Evolutionary conservation across 371 early-diverging fungal species (phyloP), one percentile per base, ranked within the genome.

Genomic region (Blakeslea trispora): DNA sequence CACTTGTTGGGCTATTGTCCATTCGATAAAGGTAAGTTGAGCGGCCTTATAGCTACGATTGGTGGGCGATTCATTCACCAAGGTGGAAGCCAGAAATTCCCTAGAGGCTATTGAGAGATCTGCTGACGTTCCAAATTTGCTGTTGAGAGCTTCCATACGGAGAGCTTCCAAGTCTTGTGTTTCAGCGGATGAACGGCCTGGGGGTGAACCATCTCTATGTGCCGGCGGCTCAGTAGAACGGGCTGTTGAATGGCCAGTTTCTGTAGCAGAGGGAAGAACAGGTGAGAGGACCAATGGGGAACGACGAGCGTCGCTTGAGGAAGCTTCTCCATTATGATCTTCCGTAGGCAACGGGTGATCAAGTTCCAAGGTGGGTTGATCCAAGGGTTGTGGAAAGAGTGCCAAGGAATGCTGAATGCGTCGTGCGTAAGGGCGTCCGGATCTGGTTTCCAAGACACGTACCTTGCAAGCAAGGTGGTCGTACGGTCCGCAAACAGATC

Each of bases 401-500:
- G 13, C 53, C 52, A 59, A 0, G 24, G 43, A 1, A 53, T 46
- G n/a, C 42, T 19, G 6, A 59, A 32, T 2, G 53, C 50, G 15
- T 53, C 55, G 24, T 41, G 31, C 4, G 18, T 15, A 19, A 57
- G 5, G 14, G 53, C 57, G 8, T 39, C 39, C 19, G 60, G 53
- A 23, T 64, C 56, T 13, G 35, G 53, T 8, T 32, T 42, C 59
- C 67, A 61, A 4, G 59, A 50, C 19, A 66, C 59, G 35, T 58
- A 66, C 35, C 18, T 41, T 28, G 49, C 53, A 50, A 5, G 46
- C 37, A 37, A 14, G 9, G 9, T 37, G 37, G 37, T 37, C 37
- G 7, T 59, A 11, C 69, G 34, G 44, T 61, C 69, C 1, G 69
- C 69, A 51, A 62, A 69, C 5, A 64, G 55, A 54, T 64, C 57